Evolutionary conservation across 495 filamentous ascomycete species (phyloP), one percentile per base, ranked within the genome.

Genomic region (Eremomyces bilateralis): DNA sequence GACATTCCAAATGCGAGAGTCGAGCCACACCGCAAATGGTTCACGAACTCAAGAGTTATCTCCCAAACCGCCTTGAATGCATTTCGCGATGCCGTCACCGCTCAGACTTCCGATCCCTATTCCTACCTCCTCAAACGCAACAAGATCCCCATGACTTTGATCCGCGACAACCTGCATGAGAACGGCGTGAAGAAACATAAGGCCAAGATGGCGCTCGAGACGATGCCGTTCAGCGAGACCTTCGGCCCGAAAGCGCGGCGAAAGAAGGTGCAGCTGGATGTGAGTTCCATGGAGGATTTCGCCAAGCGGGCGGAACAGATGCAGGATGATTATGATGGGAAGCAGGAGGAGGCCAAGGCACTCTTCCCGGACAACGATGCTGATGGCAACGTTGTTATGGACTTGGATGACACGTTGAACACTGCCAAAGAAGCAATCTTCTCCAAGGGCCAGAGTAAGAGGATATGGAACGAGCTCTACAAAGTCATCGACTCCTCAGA

Each of bases 381-480:
- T 30, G 62, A 71, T 19, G 53, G 42, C 21, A 52, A 50, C 33
- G 54, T 45, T 10, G 54, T 58, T 18, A 56, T 59, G 3, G 53
- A 55, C 6, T 66, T 67, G 21, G 64, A 65, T 19, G 62, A 63
- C 21, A 56, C 54, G 21, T 54, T 78, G 12, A 65, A 71, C 2
- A 73, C 69, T 29, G 80, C 84, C 15, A 64, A 76, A 39, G 88
- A 97, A 46, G 67, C 82, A 17, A 77, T 97, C 33, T 97, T 97
- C 58, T 72, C 60, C 33, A 97, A 97, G 60, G 88, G 88, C 12
- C 80, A 91, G 52, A 79, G 71, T 42, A 90, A 88, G 54, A 64
- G 88, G 32, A 97, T 97, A 44, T 95, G 83, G 83, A 94, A 94
- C 53, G 88, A 97, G 46, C 54, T 97, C n/a, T 93, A 85, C 60